phyloP scores from a whole-genome alignment of 2,329 filamentous ascomycete species.

The Sarocladium kiliense region DNA sequence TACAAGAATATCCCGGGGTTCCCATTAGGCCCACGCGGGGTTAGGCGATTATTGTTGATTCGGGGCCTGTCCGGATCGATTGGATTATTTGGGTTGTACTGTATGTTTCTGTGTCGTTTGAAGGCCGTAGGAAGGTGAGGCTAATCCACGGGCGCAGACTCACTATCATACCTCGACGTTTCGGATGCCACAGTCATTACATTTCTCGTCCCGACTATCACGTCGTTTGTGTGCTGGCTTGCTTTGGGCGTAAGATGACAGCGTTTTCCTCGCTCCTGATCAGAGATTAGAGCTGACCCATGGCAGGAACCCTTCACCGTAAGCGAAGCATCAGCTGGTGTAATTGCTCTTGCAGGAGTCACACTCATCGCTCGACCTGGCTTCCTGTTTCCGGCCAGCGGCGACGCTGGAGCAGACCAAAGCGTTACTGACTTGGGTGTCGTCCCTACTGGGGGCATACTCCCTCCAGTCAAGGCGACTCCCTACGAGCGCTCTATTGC shows the following conservation, averaged over 20 bases:
- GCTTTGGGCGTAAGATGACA: constrained; percentile 17
- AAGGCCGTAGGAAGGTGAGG: constrained; percentile 24
- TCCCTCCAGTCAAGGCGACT: constrained; percentile 32
- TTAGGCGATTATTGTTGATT: constrained; percentile 57
- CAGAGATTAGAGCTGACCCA: background rate
- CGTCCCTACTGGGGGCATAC: constrained; percentile 14
- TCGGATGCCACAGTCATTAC: constrained; percentile 77
- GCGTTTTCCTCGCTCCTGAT: background rate
- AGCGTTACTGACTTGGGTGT: no score
- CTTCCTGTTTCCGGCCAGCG: constrained; percentile 41
- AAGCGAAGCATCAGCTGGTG: constrained; percentile 62
- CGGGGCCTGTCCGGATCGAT: constrained; percentile 60
- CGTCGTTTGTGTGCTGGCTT: constrained; percentile 61
- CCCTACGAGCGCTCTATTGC: constrained; percentile 60
- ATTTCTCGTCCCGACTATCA: constrained; percentile 69
- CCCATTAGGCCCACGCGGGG: constrained; percentile 59
- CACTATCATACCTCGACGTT: constrained; percentile 62
- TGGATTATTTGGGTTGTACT: constrained; percentile 58
- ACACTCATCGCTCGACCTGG: constrained; percentile 69
- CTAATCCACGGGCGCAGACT: constrained; percentile 19
- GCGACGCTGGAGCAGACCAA: constrained; percentile 12
- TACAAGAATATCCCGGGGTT: constrained; percentile 48
- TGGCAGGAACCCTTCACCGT: constrained; percentile 64
- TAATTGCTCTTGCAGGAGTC: constrained; percentile 67
- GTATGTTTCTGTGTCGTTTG: constrained; percentile 17